A percentile compares a stretch with the other conserved stretches of the same genome.
Conservation (phyloP, 192 early-diverging fungal species). For the Entophlyctis helioformis region DNA sequence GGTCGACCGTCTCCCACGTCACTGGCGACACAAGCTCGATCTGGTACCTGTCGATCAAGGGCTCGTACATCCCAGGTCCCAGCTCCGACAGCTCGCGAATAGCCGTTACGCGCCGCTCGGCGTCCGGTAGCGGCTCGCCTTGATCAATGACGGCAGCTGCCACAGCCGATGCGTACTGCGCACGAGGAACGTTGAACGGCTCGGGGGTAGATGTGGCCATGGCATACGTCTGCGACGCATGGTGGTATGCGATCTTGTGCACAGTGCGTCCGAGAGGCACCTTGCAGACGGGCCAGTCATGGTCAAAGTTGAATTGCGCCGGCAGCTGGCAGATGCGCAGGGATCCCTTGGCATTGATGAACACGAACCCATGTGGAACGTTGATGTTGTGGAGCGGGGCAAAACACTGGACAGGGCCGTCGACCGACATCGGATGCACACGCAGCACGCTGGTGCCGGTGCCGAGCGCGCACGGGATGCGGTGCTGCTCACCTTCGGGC, state of each 20-base stretch:
- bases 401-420: constrained; percentile 56
- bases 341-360: constrained; percentile 33
- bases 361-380: constrained; percentile 62
- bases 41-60: constrained; percentile 41
- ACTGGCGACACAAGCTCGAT: constrained; percentile 86
- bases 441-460: constrained; percentile 45
- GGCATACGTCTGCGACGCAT: constrained; percentile 69
- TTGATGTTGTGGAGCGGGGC: constrained; percentile 69
- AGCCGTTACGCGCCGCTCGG: too few relatives aligned
- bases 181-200: constrained; percentile 56
- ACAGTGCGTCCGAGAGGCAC: constrained; percentile 51
- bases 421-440: constrained; percentile 61
- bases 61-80: constrained; percentile 37
- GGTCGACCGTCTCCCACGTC: constrained; percentile 68
- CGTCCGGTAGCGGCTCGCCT: constrained; percentile 18
- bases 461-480: too few relatives aligned
- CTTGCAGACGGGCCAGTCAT: constrained; percentile 64
- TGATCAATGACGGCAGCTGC: constrained; percentile 53
- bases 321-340: constrained; percentile 57
- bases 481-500: too few relatives aligned
- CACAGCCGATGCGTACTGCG: constrained; percentile 40
- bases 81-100: too few relatives aligned
- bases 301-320: constrained; percentile 56
- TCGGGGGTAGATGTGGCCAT: constrained; percentile 54
- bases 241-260: constrained; percentile 74